Evolutionary conservation across 2,329 filamentous ascomycete genomes (phyloP), one percentile per base, ranked within the genome.

Genomic region (Cordyceps fumosorosea): DNA sequence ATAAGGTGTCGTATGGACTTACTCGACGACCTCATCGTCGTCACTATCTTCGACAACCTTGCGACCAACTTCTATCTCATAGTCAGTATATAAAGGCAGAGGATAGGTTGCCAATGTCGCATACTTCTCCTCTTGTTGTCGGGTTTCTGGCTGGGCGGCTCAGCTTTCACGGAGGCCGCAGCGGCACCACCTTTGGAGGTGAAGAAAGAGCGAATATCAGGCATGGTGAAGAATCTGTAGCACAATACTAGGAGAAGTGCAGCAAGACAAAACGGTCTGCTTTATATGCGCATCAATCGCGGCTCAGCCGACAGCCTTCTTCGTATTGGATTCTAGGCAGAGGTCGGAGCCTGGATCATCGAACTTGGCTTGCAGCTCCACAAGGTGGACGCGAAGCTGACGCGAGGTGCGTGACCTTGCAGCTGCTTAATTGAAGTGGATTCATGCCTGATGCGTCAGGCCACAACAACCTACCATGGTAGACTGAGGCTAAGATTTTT

Each of bases 171-270:
- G 67, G 83, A 80, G 54, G 80, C 75, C 18, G 82, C 77, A 51
- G 81, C 77, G 68, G 82, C 80, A 66, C 83, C 81, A 57, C 85
- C 84, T 74, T 92, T 92, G 64, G 89, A 86, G 61, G 89, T 87
- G 78, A 98, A 97, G 77, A 97, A 98, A 69, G 82, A 91, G 71
- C 93, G 84, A 70, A 97, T 98, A 76, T 98, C 93, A 65, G 92
- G 86, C 92, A 96, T 96, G 65, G 64, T 65, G 61, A 26, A 37
- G 50, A 44, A 62, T 62, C 16, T 45, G 12, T 40, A 58, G 62
- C 56, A 40, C 50, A 42, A 34, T 56, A 5, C 22, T 14, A 24
- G 11, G 14, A 6, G 6, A 18, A 44, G 3, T 14, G 37, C 42
- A 16, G 34, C 24, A 18, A 51, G 22, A 5, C 52, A 24, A 44